Base-by-base conservation (phyloP, 331 rosid genomes). In the Phaseolus coccineus region DNA sequence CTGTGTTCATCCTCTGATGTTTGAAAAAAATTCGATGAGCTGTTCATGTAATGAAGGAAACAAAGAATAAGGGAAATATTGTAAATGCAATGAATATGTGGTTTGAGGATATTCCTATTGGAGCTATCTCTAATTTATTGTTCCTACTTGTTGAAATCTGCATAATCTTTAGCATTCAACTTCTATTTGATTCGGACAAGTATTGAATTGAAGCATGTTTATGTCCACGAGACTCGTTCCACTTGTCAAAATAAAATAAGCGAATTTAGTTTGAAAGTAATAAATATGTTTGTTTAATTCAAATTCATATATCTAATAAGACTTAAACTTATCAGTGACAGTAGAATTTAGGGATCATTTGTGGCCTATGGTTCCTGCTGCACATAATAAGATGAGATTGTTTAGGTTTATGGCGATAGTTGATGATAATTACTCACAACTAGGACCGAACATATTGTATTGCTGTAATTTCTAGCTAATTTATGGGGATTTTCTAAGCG, bases 131-230 rank as follows among this genome's bases (percentile, higher is more conserved):
- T 50, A 15, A n/a, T 59, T 27, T 59, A 59, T 12, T 59, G 5
- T 19, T 4, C 40, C 5, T 52, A 5, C 62, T 1, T 3, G 28
- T 71, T 63, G 30, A 31, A 42, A 12, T 69, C 77, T 27, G 28
- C 30, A 37, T 11, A n/a, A 53, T 39, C 63, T 28, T 69, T 58
- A 35, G 19, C 74, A 52, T 59, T 46, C 44, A 25, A 11, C 15
- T 53, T 65, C 52, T 66, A 25, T 61, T 44, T 61, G 52, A 76
- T 76, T 62, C 61, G 50, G 30, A 30, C 44, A 74, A 44, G 31
- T 75, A 16, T 40, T 40, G 63, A 28, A 16, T 31, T 47, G 31
- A 42, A 61, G 25, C 48, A 48, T 62, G 63, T 48, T 9, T 63
- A 48, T 31, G 63, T 48, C 61, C 62, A 31, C 8, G 22, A 42